These are phyloP conservation scores for Rhizopogon rudus DNA, from an alignment of 768 basidiomycete genomes.

Conservation along the genomic window DNA sequence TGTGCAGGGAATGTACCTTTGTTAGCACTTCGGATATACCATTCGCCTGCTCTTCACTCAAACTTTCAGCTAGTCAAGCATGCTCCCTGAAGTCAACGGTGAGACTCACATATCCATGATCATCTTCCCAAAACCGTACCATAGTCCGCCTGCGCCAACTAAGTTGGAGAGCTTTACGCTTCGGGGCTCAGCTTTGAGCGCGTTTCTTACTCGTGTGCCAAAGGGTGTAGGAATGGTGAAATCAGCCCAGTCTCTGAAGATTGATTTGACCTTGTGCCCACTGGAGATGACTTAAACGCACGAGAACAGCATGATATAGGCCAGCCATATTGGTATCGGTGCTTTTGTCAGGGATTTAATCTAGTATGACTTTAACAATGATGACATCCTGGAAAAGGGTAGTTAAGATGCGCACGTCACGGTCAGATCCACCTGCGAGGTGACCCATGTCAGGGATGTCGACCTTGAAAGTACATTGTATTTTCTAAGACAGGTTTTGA, in stretches of 20 bases:
- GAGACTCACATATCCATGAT: conserved; percentile 72
- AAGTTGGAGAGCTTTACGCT: conserved; percentile 80
- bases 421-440: conserved; percentile 79
- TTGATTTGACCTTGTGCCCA: conserved; percentile 2
- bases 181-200: conserved; percentile 82
- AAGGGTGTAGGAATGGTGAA: conserved; percentile 82
- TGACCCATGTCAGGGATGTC: conserved; percentile 85
- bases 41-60: conserved; percentile 69
- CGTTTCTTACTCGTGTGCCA: conserved; percentile 71
- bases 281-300: conserved; percentile 24
- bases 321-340: conserved; percentile 88
- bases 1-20: conserved; percentile 38
- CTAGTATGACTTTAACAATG: conserved; percentile 34
- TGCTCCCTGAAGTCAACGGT: neutral
- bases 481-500: conserved; percentile 49
- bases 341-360: conserved; percentile 73
- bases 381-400: neutral
- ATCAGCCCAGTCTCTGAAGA: conserved; percentile 77
- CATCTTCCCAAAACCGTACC: conserved; percentile 90
- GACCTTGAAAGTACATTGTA: conserved; percentile 90
- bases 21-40: conserved; percentile 70
- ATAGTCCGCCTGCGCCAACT: conserved; percentile 82
- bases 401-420: conserved; percentile 53
- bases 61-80: conserved; percentile 35
- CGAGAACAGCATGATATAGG: conserved; percentile 81